Base-by-base conservation (phyloP, 306 rosid genomes). In the Fragaria nilgerrensis region DNA sequence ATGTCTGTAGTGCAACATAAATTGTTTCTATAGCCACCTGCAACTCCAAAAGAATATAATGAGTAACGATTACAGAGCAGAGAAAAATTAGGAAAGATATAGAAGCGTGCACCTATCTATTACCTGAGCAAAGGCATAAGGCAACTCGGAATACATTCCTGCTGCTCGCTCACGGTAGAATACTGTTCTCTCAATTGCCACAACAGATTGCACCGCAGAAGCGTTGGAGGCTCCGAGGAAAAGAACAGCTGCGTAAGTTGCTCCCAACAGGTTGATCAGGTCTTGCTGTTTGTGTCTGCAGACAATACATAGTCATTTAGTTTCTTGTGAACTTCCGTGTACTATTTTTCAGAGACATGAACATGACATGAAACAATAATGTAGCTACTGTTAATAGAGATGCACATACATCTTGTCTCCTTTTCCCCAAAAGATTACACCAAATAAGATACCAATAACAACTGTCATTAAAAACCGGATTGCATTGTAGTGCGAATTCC, bases 21-120 rank as follows among this genome's bases (percentile, higher is more conserved):
- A 86, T 78, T 47, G 80, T 75, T 84, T 91, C 96, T 48, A 91
- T 84, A 13, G 89, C 79, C 49, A 91, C 86, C 96, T 91, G 90
- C 64, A 89, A 14, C 7, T 12, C 63, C 12, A 20, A 11, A 53
- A 52, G 6, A 37, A 52, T 36, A 37, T 36, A 37, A 37, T 16
- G 11, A 70, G 6, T 36, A 7, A 20, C 32, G 5, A 52, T 52
- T 12, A 1, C 5, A 20, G 17, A 34, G 11, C n/a, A 11, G 75
- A 50, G 50, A 29, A 29, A 71, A 49, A 32, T 43, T 9, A 32
- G 29, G 48, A 49, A 72, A 50, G 45, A 72, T 20, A 5, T 25
- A 20, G 9, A 48, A 48, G 50, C 25, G 5, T 61, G 67, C 20
- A 22, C 13, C 59, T 49, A 47, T 59, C 15, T 8, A n/a, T 58